These are phyloP conservation scores for Pichia sp. DNA, from an alignment of 1,139 yeast genomes.

Conservation along the genomic window DNA sequence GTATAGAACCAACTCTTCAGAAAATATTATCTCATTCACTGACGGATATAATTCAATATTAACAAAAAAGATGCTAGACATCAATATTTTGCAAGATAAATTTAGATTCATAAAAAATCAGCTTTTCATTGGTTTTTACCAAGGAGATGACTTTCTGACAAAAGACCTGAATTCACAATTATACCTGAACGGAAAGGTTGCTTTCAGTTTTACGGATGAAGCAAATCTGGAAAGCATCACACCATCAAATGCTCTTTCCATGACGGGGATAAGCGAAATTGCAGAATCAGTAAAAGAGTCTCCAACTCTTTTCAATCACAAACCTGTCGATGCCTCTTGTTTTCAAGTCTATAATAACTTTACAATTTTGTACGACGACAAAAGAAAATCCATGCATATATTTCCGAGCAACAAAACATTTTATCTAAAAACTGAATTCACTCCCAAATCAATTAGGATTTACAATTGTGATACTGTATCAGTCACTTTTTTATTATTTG, in stretches of 20 bases:
- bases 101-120: neutral
- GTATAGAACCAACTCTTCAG: neutral
- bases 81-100: neutral
- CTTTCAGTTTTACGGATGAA: too few species aligned
- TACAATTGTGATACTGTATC: neutral
- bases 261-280: too few species aligned
- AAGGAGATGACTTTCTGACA: neutral
- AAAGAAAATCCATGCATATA: neutral
- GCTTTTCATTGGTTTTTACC: neutral
- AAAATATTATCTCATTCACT: neutral
- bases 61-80: neutral
- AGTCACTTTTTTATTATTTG: neutral
- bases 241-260: too few species aligned
- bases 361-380: neutral
- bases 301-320: too few species aligned
- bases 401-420: neutral
- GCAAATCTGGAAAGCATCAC: too few species aligned
- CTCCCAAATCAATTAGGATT: neutral
- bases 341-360: neutral
- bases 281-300: too few species aligned
- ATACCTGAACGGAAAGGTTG: neutral
- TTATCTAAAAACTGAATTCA: neutral
- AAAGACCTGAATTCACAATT: neutral
- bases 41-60: constrained; percentile 9
- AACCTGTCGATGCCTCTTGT: neutral